Evolutionary conservation across 345 rosid genomes (phyloP), one percentile per base, ranked within the genome.

Genomic region (Gossypium turneri): DNA sequence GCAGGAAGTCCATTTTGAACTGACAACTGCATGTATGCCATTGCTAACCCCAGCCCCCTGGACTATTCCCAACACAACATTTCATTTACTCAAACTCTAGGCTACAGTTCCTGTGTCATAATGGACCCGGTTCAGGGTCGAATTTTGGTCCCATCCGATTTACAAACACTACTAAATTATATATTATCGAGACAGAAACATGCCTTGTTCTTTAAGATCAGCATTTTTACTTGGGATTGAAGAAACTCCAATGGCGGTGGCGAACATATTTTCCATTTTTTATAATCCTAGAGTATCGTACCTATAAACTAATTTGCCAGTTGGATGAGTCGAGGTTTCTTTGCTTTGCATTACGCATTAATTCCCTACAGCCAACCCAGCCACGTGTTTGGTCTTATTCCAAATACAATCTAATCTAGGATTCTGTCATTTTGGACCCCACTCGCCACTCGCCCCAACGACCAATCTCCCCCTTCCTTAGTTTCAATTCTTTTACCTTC

Each of bases 351-450:
- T 86, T 82, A 88, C 79, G 81, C 72, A 78, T 43, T 80, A 52
- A 16, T 16, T 52, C 17, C 17, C 56, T 17, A 47, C 73, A n/a
- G 56, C n/a, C 0, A 34, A 79, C 86, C 84, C 1, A 34, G 81
- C 86, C 84, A 82, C 87, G 81, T 82, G 79, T 80, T 61, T 55
- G 73, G 73, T 74, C 80, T 45, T 65, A 72, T 73, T 60, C 5
- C 41, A 5, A 29, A 34, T 34, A 5, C 41, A 34, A 34, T 34
- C 41, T 34, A 34, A 5, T 34, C 7, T 34, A 34, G 73, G 70
- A 68, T 64, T 20, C 51, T 34, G 4, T 9, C 41, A 43, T 5
- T 4, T 45, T 48, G 80, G 87, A 72, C 11, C 78, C 89, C 75
- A 11, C 67, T 3, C 67, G 8, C 7, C 19, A 6, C 56, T 52